These are phyloP conservation scores for Penicillium nucicola DNA, from an alignment of 495 filamentous ascomycete species.

Conservation along the genomic window DNA sequence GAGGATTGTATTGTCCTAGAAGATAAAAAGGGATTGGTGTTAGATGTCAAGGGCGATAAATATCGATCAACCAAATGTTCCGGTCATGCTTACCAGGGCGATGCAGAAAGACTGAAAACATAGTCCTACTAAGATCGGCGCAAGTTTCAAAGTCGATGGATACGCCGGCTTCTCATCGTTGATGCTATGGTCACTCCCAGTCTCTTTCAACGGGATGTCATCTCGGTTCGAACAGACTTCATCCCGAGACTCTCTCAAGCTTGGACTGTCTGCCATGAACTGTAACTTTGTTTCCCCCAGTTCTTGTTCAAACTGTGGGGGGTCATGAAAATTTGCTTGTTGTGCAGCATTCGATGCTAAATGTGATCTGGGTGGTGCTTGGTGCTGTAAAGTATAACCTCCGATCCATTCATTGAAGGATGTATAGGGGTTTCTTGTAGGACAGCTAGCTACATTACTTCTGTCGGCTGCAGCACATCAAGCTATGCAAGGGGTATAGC, in stretches of 20 bases:
- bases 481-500: conserved; percentile 2
- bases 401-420: background rate
- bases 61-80: too few species aligned
- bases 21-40: background rate
- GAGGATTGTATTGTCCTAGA: conserved; percentile 73
- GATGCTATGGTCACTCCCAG: conserved; percentile 2
- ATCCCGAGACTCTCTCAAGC: conserved; percentile 12
- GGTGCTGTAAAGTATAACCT: background rate
- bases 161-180: conserved; percentile 44
- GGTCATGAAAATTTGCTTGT: background rate
- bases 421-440: background rate
- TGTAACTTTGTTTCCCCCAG: conserved; percentile 1
- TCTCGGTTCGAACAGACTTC: conserved; percentile 11
- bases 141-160: conserved; percentile 47
- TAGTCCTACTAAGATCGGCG: conserved; percentile 56
- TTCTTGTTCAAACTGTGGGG: conserved; percentile 4
- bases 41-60: background rate
- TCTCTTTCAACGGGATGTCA: conserved; percentile 22
- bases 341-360: background rate
- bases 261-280: conserved; percentile 10
- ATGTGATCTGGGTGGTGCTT: background rate
- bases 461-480: background rate
- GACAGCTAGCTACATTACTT: background rate
- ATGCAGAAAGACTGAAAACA: conserved; percentile 63
- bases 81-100: conserved; percentile 47